Evolutionary conservation across 495 filamentous ascomycete genomes (phyloP).

Genomic region (Clavariopsis aquatica): DNA sequence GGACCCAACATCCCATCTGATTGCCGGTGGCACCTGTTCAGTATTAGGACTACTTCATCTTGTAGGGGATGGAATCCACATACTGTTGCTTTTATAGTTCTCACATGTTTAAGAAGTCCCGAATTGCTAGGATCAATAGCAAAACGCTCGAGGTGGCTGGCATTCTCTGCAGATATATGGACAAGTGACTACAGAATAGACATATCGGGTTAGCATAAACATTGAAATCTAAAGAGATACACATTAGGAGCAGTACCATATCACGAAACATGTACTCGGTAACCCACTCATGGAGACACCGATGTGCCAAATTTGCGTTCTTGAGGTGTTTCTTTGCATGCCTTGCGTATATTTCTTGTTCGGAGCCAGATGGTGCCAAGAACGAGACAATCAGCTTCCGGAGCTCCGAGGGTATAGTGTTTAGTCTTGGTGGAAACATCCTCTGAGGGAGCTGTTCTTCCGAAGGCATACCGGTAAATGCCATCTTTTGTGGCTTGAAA

Average conservation of each 20-base stretch:
- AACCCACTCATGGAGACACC: slow-evolving; percentile 28
- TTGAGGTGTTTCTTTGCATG: slow-evolving; percentile 23
- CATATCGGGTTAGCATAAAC: background rate
- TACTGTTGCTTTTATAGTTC: slow-evolving; percentile 18
- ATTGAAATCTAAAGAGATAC: background rate
- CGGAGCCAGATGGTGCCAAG: background rate
- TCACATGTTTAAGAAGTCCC: slow-evolving; percentile 22
- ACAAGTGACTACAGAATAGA: background rate
- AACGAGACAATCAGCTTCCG: slow-evolving; percentile 22
- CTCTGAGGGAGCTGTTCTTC: background rate
- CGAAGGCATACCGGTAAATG: background rate
- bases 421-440: background rate
- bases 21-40: slow-evolving; percentile 23
- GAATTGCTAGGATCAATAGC: background rate
- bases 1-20: slow-evolving; percentile 19
- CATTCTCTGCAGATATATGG: slow-evolving; percentile 3
- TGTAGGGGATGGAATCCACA: background rate
- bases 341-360: background rate
- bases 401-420: slow-evolving; percentile 22
- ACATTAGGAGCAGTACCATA: slow-evolving; percentile 4
- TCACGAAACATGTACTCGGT: slow-evolving; percentile 29
- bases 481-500: background rate
- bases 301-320: slow-evolving; percentile 29
- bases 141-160: slow-evolving; percentile 19
- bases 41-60: background rate